phyloP scores from a whole-genome alignment of 2,329 filamentous ascomycete genomes.

The Rhynchosporium agropyri region DNA sequence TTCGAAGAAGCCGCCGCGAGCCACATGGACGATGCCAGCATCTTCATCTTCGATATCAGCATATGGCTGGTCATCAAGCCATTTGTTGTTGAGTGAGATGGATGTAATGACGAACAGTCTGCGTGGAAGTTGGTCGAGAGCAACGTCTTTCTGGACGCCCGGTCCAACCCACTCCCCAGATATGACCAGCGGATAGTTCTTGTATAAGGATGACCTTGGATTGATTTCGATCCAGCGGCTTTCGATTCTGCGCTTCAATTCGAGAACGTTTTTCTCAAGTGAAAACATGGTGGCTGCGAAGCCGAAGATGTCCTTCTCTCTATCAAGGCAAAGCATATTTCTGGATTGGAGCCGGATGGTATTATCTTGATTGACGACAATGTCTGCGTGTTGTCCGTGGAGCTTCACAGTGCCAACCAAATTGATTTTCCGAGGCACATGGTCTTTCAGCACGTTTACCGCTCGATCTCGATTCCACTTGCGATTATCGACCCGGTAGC shows the following conservation, averaged over 20 bases:
- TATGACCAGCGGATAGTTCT: conserved; percentile 30
- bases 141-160: conserved; percentile 32
- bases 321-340: conserved; percentile 23
- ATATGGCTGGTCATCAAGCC: conserved; percentile 31
- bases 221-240: conserved; percentile 26
- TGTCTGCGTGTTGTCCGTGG: conserved; percentile 34
- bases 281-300: conserved; percentile 23
- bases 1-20: conserved; percentile 31
- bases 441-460: conserved; percentile 6
- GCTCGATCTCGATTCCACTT: neutral
- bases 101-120: conserved; percentile 36
- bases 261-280: conserved; percentile 20
- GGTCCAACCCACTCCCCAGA: conserved; percentile 38
- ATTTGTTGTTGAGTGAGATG: conserved; percentile 30
- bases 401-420: conserved; percentile 35
- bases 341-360: conserved; percentile 30
- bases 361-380: conserved; percentile 30
- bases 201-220: conserved; percentile 10
- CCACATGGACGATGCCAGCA: conserved; percentile 30
- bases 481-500: conserved; percentile 10
- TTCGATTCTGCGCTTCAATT: conserved; percentile 3
- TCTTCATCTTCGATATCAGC: conserved; percentile 29
- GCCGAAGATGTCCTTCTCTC: conserved; percentile 21
- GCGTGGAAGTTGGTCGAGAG: conserved; percentile 22
- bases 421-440: conserved; percentile 1